A percentile compares a stretch with the other conserved stretches of the same genome.
Evolutionary conservation across 768 basidiomycete genomes (phyloP).

Genomic region (Pleurotus tuber-regium): DNA sequence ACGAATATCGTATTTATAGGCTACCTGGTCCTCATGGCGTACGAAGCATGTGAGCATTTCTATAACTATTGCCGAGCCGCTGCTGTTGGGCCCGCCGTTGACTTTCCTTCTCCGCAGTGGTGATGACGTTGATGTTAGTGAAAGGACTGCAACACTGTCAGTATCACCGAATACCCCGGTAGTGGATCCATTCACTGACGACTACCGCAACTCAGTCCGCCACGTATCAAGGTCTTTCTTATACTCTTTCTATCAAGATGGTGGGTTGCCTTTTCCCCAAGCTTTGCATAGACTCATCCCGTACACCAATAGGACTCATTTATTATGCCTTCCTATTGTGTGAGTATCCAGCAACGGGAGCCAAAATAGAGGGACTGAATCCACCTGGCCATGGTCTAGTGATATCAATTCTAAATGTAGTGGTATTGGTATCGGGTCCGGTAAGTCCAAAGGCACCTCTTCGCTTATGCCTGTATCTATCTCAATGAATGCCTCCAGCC

Average conservation of each 20-base stretch:
- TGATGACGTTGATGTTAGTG: background rate
- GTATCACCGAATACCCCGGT: background rate
- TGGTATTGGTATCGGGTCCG: background rate
- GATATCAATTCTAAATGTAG: slow-evolving; percentile 3
- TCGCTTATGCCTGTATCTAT: background rate
- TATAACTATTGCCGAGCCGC: background rate
- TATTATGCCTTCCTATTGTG: slow-evolving; percentile 1
- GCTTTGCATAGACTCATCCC: background rate
- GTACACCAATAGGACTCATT: background rate
- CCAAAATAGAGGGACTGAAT: too few species aligned
- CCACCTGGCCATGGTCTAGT: too few species aligned
- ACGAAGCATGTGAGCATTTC: slow-evolving; percentile 1
- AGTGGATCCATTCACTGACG: background rate
- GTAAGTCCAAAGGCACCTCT: background rate
- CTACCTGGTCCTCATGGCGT: slow-evolving; percentile 4
- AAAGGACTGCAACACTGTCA: slow-evolving; percentile 7
- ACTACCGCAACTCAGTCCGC: too few species aligned
- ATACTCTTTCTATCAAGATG: slow-evolving; percentile 8
- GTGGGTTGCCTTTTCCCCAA: background rate
- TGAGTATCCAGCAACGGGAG: too few species aligned
- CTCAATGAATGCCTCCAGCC: background rate
- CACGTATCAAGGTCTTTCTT: slow-evolving; percentile 3
- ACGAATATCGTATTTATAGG: slow-evolving; percentile 5
- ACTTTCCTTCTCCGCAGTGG: too few species aligned
- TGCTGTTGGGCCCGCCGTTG: too few species aligned